Evolutionary conservation across 2,329 filamentous ascomycete species (phyloP), one percentile per base, ranked within the genome.

Genomic region (Rasamsonia emersonii): DNA sequence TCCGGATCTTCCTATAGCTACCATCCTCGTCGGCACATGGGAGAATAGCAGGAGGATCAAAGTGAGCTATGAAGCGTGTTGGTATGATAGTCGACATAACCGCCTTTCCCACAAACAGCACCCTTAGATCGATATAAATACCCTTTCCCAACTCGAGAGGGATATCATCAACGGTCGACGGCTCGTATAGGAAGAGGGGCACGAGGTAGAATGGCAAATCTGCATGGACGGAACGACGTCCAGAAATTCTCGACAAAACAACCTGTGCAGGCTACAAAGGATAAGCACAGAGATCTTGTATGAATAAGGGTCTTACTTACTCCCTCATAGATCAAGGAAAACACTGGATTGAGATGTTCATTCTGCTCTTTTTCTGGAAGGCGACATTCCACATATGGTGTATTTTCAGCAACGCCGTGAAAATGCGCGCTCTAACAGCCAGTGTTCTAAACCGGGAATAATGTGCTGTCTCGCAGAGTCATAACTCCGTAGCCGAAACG

Each of bases 401-500:
- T 7, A n/a, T 23, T n/a, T 8, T 23, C 20, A 8, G 20, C 20
- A 23, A n/a, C 20, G 20, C n/a, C 20, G n/a, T 23, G 20, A 23
- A 23, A 23, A n/a, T n/a, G 20, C 20, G 20, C 20, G 20, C n/a
- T n/a, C 20, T n/a, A 23, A 23, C 20, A 23, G 20, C 20, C 20
- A 23, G n/a, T 23, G 8, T 23, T 23, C 8, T 23, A 23, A 23
- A 23, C 20, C 20, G 7, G 20, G 20, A n/a, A 23, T 7, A 23
- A 23, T 23, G 20, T n/a, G 20, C 20, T 23, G 20, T n/a, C 8
- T 23, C n/a, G 20, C 20, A 23, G 20, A 23, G 20, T 23, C 20
- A 23, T 23, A 23, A 23, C n/a, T n/a, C 20, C n/a, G 20, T n/a
- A 23, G 20, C 20, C 20, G 20, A 23, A 23, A 23, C n/a, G 20